Evolutionary conservation across 345 rosid species (phyloP), one percentile per base, ranked within the genome.

Genomic region (Viola odorata): DNA sequence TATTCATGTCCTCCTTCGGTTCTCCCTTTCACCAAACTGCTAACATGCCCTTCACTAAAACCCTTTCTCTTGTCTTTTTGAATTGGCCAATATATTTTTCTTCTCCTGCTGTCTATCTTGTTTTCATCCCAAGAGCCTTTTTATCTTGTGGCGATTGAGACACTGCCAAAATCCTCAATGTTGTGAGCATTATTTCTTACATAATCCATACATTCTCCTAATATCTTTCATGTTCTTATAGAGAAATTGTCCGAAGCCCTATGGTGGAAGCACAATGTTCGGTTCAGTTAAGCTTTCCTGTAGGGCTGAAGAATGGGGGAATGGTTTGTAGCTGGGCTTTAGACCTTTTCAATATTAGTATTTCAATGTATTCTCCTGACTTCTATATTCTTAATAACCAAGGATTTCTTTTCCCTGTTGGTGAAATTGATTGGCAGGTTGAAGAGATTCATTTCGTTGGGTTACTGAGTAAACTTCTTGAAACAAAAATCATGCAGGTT

Each of bases 261-360:
- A 91, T 91, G 96, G 90, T 86, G 9, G 92, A 91, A 82, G 98
- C 83, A 55, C 98, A 91, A 58, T 83, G 98, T 67, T 85, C 85
- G 40, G 98, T 91, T 69, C 90, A 87, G 81, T 64, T 88, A 67
- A 86, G 89, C 84, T 88, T 88, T 85, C 98, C 98, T 44, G 84
- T 88, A 61, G 87, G 81, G 75, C 77, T 91, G 75, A 85, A 81
- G 71, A 85, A 86, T 70, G 98, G 84, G 73, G 72, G 81, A 58
- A 78, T 84, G 96, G 98, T 91, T 62, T 63, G 77, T 66, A 23
- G 64, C 39, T 50, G 52, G 60, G 69, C 57, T 62, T 68, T 62
- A 60, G 32, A 23, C 32, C 17, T 36, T 63, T 13, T 55, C 23
- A 58, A 42, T 5, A 50, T 70, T 67, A 12, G 44, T 32, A 40